Evolutionary conservation across 345 rosid species (phyloP).

Genomic region (Dipteronia dyeriana): DNA sequence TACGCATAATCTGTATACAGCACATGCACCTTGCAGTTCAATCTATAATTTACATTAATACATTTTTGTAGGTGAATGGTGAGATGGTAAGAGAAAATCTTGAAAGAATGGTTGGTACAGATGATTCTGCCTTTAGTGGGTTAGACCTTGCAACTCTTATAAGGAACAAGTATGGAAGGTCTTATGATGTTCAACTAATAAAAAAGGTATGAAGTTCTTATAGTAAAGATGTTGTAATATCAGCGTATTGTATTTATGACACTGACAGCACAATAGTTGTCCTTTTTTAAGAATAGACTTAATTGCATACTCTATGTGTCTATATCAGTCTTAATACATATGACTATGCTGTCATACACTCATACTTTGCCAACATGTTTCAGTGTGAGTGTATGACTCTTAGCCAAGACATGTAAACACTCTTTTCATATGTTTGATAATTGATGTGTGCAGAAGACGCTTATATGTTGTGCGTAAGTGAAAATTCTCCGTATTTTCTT

Average conservation of each 20-base stretch:
- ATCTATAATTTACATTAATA: neutral
- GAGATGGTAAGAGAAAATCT: constrained; percentile 73
- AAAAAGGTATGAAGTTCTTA: constrained; percentile 66
- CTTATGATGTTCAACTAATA: constrained; percentile 91
- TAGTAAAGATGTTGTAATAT: neutral
- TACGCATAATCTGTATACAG: neutral
- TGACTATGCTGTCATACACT: neutral
- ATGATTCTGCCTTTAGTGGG: constrained; percentile 89
- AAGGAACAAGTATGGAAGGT: constrained; percentile 87
- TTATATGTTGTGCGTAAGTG: neutral
- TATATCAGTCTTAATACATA: neutral
- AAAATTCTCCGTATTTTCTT: constrained; percentile 10
- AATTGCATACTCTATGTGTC: neutral
- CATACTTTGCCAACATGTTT: neutral
- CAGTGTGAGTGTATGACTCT: neutral
- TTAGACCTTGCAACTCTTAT: constrained; percentile 94
- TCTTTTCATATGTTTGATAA: neutral
- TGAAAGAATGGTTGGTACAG: constrained; percentile 83
- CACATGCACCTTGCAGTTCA: neutral
- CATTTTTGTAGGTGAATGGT: constrained; percentile 44
- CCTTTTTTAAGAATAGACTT: neutral
- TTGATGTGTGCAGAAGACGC: neutral
- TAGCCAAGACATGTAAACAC: neutral
- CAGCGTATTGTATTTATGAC: neutral
- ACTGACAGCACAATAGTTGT: neutral